A percentile compares a stretch with the other conserved stretches of the same genome.
These are phyloP conservation scores for Penicillium sp. DNA, from an alignment of 2,329 filamentous ascomycete species.

Conservation along the genomic window DNA sequence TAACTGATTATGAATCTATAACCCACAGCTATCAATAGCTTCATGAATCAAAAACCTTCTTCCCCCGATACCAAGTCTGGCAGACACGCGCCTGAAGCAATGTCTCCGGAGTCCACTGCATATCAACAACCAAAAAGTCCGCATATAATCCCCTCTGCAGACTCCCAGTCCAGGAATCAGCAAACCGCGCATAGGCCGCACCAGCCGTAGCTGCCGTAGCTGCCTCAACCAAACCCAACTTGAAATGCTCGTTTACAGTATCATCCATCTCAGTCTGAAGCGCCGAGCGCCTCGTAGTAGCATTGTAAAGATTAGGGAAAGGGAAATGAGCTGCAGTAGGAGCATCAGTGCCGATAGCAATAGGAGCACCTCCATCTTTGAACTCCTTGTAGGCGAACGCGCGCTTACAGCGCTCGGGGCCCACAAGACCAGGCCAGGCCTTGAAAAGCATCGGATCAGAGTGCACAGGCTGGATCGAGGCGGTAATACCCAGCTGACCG, in stretches of 20 bases:
- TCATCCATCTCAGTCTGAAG: slow-evolving; percentile 37
- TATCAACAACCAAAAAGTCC: slow-evolving; percentile 47
- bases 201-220: slow-evolving; percentile 45
- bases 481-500: slow-evolving; percentile 45
- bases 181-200: slow-evolving; percentile 47
- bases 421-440: slow-evolving; percentile 48
- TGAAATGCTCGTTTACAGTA: slow-evolving; percentile 45
- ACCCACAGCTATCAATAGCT: neutral
- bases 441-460: slow-evolving; percentile 45
- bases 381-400: slow-evolving; percentile 54
- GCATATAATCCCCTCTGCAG: slow-evolving; percentile 40
- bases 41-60: slow-evolving; percentile 26
- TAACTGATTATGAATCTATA: neutral
- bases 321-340: slow-evolving; percentile 48
- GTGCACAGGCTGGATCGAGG: slow-evolving; percentile 40
- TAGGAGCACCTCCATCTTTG: slow-evolving; percentile 41
- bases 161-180: slow-evolving; percentile 42
- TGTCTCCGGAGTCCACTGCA: slow-evolving; percentile 40
- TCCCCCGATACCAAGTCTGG: slow-evolving; percentile 47
- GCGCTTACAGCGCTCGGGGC: slow-evolving; percentile 43
- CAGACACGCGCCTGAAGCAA: slow-evolving; percentile 40
- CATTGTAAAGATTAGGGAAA: slow-evolving; percentile 49
- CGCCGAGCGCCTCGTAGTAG: slow-evolving; percentile 47
- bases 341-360: slow-evolving; percentile 50
- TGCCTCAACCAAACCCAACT: slow-evolving; percentile 41